Evolutionary conservation across 2,329 filamentous ascomycete genomes (phyloP), one percentile per base, ranked within the genome.

Genomic region (Fonsecaea pugnacius): DNA sequence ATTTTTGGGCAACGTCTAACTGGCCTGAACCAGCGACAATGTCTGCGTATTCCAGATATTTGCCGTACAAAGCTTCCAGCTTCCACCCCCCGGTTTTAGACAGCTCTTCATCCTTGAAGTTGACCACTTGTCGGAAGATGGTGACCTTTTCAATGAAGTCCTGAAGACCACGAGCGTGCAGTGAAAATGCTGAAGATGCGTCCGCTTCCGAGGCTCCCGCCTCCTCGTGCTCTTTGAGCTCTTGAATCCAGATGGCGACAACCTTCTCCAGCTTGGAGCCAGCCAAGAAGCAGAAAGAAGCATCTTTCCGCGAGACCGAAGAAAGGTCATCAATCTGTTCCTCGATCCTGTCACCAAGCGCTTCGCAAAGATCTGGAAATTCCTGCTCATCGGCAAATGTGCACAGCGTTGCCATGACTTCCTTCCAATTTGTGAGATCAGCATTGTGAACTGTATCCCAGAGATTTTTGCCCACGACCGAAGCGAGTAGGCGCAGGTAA

Each of bases 401-500:
- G 84, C 95, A 99, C 60, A 99, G 82, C 0, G 93, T 91, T 32
- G 92, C 93, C 91, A 99, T 96, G 2, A 94, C 89, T 78, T 98
- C 95, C 79, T 96, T 98, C 96, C 95, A 99, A 78, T 95, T 91
- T 58, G 85, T 85, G 52, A 99, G 81, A 73, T 97, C 91, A 7
- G 94, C 95, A 73, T 99, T 99, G 79, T 98, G 92, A 7, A 98
- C 95, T 52, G 98, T 86, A 78, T 99, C 95, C 95, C 94, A 98
- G 1, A 99, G 84, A 73, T 99, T 97, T 83, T 98, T 98, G 67
- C 91, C 89, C 63, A 96, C 93, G 58, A 99, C 91, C 5, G 94
- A 96, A 58, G 91, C 89, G 60, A 99, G 84, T 8, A 99, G 84
- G 50, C 96, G 89, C 62, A 98, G 82, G 74, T 99, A 99, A 78